Evolutionary conservation across 306 rosid genomes (phyloP), one percentile per base, ranked within the genome.

Genomic region (Cicer pinnatifidum): DNA sequence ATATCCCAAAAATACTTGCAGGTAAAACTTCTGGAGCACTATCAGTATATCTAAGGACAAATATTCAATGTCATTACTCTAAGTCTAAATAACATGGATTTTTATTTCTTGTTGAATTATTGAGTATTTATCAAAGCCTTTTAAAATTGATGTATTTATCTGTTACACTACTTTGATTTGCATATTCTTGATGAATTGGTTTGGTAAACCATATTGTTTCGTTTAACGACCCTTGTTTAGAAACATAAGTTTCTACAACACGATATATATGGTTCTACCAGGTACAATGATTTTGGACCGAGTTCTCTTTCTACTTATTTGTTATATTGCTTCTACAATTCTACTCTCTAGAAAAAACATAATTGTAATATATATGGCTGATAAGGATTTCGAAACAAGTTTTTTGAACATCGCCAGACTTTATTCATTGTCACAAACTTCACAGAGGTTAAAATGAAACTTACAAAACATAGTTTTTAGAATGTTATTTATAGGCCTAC

Each of bases 1-100:
- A 82, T 93, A 69, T 82, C 94, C 61, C 69, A 82, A 56, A 89
- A 87, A 58, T 93, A 91, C 79, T 62, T 48, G 39, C 73, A 85
- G 98, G 98, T 93, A 80, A 62, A 72, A 51, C 69, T 58, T 77
- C 38, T 69, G 53, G 51, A 59, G 61, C 72, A 58, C 63, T 54
- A 20, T 17, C 39, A 23, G 62, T 62, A 61, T 63, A 17, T 12
- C 57, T 70, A 23, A 75, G 9, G 58, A 75, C 46, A 48, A 20
- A 33, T 41, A 38, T 67, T 76, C 65, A 6, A 54, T 62, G 60
- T 23, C 45, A n/a, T 48, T 79, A 17, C 4, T 72, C 11, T 66
- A 17, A 40, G 28, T 52, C 58, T 52, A 28, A 28, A 52, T 52
- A 52, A 11, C 33, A 19, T 79, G 13, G 17, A 5, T 47, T 20